Base-by-base conservation (phyloP, 2,329 filamentous ascomycete genomes). In the Trichoderma breve region DNA sequence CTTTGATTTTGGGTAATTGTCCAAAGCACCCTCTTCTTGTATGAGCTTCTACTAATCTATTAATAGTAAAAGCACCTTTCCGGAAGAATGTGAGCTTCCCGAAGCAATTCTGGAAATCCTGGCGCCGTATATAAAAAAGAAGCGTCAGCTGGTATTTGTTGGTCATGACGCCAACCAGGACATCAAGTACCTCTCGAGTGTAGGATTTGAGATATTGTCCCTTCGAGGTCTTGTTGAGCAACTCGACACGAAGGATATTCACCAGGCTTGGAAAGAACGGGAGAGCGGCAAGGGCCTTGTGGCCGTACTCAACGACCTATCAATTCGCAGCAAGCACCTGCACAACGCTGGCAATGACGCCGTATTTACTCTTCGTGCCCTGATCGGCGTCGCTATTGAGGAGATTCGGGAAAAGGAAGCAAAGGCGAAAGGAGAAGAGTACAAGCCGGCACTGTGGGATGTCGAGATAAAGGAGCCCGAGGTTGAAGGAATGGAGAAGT, bases 311-410 rank as follows among this genome's bases (percentile, higher is more conserved):
- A 77, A 81, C 6, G 86, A 91, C 6, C 83, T 97, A 32, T 87
- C 87, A 3, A 87, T 97, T 9, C 76, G 82, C 0, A 88, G 85
- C 55, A 88, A 84, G 80, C 85, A 92, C 75, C 84, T 95, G n/a
- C 94, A 97, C 81, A 97, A 97, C 77, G 94, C 91, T 0, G 90
- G 94, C 2, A 97, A 97, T 75, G 94, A 97, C 78, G 94, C 94
- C 0, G 87, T 90, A 1, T 96, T 92, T 79, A 95, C 93, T 0
- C 81, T 97, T 74, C 90, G 91, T 73, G 91, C 90, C 8, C 88
- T 96, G 85, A 80, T 97, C 7, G 88, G 78, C 0, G 73, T 83
- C 21, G 80, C 79, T 1, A 47, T 81, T 24, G 76, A 78, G 70
- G 72, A 76, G 15, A 47, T 71, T 9, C 72, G 75, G 36, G 75